Base-by-base conservation (phyloP, 148 eudicot genomes). In the Drosera capensis region DNA sequence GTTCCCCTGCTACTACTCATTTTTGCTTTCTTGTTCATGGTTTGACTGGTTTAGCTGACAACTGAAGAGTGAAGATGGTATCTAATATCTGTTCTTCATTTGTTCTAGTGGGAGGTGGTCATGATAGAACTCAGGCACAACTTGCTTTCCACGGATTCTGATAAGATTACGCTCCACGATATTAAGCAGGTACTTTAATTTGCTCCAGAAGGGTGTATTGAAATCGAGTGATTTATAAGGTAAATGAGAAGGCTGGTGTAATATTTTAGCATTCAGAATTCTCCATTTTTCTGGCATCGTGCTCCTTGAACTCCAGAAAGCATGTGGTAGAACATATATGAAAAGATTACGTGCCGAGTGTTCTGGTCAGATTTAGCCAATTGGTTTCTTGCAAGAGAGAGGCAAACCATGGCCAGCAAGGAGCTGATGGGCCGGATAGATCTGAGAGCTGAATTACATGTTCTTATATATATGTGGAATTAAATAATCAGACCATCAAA, bases 71-170 rank as follows among this genome's bases (percentile, higher is more conserved):
- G n/a, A n/a, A n/a, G n/a, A n/a, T n/a, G n/a, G n/a, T n/a, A n/a
- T n/a, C n/a, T n/a, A 40, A 44, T 21, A 11, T 0, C n/a, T 44
- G 24, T 8, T 44, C 52, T 34, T 62, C 40, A 11, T 50, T 13
- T 30, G 54, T 55, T 23, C 13, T 58, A 81, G 85, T 81, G 84
- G 84, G 39, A 34, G 36, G 85, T 74, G 50, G 24, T 59, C 59
- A 65, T 69, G 42, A 56, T 71, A 45, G 85, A 81, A 65, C 70
- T 77, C 64, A 73, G 75, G 54, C 85, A 78, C 44, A 74, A 60
- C 64, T 72, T 81, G 60, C 81, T 81, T 44, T 71, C 81, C 16
- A 71, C 79, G 13, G 81, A 77, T 40, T 19, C 54, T 19, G 74
- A 69, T 31, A 74, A 52, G 52, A 62, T 73, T 59, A 63, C 71